Conservation (phyloP, 2,329 filamentous ascomycete species). For the Dactylellina leptospora region DNA sequence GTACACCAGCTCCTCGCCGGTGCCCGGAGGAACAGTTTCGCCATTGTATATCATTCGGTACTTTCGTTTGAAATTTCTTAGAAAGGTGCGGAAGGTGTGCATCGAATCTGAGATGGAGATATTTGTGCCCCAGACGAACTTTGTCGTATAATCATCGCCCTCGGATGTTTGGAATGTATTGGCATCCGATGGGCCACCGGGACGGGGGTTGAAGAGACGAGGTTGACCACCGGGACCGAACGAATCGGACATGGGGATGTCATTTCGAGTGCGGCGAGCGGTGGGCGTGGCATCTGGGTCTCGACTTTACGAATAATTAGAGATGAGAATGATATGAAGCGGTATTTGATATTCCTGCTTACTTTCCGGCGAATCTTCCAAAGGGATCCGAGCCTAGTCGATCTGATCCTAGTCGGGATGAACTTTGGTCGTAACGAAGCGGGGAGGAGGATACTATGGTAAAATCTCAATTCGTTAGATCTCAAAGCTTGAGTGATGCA, state of each 20-base stretch:
- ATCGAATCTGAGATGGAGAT: constrained; percentile 92
- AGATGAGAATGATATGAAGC: neutral
- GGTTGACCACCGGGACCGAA: constrained; percentile 64
- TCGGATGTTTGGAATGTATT: constrained; percentile 63
- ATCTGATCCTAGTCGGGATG: constrained; percentile 32
- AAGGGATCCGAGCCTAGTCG: constrained; percentile 9
- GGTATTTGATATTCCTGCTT: neutral
- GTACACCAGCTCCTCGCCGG: constrained; percentile 82
- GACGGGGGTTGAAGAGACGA: constrained; percentile 71
- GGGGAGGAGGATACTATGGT: constrained; percentile 56
- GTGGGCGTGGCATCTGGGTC: constrained; percentile 47
- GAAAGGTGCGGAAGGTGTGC: constrained; percentile 86
- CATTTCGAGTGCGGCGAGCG: constrained; percentile 53
- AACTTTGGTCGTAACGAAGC: constrained; percentile 56
- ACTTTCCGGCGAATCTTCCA: constrained; percentile 16
- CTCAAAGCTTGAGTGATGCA: neutral
- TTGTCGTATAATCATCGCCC: constrained; percentile 80
- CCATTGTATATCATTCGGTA: constrained; percentile 93
- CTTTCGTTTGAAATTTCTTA: constrained; percentile 89
- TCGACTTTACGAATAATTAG: constrained; percentile 26
- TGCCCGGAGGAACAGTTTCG: constrained; percentile 75
- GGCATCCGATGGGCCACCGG: constrained; percentile 76
- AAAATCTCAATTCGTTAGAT: constrained; percentile 2
- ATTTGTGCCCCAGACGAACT: constrained; percentile 96
- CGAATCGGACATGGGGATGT: constrained; percentile 57